Evolutionary conservation across 208 protist species (phyloP), one percentile per base, ranked within the genome.

Genomic region (Giardia muris): DNA sequence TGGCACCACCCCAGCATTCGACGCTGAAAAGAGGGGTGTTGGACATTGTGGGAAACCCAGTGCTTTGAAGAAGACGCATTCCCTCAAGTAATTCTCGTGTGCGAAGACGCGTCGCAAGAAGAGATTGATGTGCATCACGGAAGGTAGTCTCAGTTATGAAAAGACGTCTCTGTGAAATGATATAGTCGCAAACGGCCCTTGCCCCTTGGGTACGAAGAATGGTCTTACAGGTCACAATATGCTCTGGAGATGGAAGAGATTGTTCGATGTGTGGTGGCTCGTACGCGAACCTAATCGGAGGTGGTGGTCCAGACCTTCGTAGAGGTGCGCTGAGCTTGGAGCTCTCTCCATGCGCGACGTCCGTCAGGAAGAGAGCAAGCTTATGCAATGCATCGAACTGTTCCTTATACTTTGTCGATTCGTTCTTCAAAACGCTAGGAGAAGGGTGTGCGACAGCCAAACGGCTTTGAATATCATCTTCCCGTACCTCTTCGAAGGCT

Each of bases 121-220:
- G 94, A 19, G 95, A 96, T 94, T 97, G 96, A 87, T 93, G 92
- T 43, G 94, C 94, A 93, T 97, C 96, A 91, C 95, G 94, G 95
- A 95, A 94, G 44, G 96, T 97, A 1, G 96, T 97, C 93, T 97
- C 96, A 67, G 95, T 97, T 48, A 97, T 86, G 44, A 97, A 95
- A 39, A 96, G 2, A 47, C 67, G 43, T 2, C 92, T 86, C 67
- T 87, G 42, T 4, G 93, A 89, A 1, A 87, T 76, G 43, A 95
- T n/a, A 93, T 67, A 95, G 0, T 93, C 43, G 3, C 44, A 22
- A 30, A 93, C 43, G 0, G n/a, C 92, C 46, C 91, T 67, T 43
- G 93, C 92, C 3, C 93, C 93, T 43, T 88, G 1, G 1, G 0
- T 91, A 67, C 45, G 4, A 43, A 89, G 86, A 45, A 45, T 4